Percentiles rank a stretch among this genome's conserved stretches.
These are phyloP conservation scores for Biancaea sappan DNA, from an alignment of 306 rosid genomes.

Conservation along the genomic window DNA sequence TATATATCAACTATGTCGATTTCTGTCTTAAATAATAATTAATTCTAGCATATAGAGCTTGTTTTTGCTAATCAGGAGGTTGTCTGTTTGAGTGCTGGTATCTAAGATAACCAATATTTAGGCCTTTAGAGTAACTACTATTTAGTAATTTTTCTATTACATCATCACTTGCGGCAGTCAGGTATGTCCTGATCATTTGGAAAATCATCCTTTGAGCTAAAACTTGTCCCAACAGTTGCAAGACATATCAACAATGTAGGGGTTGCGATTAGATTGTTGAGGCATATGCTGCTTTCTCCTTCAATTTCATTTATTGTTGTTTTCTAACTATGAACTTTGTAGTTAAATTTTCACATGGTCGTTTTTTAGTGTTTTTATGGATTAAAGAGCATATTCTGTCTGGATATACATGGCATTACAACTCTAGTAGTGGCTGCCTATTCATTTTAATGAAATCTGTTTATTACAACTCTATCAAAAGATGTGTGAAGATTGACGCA, in stretches of 20 bases:
- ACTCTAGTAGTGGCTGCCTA: not conserved
- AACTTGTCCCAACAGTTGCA: not conserved
- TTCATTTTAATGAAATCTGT: too few species aligned
- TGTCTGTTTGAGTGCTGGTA: not conserved
- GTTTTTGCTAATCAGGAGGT: not conserved
- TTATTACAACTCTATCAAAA: slow-evolving; percentile 2
- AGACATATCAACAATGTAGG: not conserved
- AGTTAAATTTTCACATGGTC: not conserved
- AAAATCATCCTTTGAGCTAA: not conserved
- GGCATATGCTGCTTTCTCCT: not conserved
- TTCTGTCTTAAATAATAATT: not conserved
- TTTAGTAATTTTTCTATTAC: not conserved
- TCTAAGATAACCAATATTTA: not conserved
- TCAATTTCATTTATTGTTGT: not conserved
- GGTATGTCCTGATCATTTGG: not conserved
- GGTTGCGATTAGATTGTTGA: not conserved
- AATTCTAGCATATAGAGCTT: not conserved
- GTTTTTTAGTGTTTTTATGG: not conserved
- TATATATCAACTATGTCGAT: not conserved
- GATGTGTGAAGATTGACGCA: not conserved
- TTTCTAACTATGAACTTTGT: not conserved
- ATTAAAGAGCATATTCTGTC: not conserved
- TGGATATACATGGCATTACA: not conserved
- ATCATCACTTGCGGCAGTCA: not conserved
- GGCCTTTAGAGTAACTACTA: not conserved